phyloP scores from a whole-genome alignment of 1,284 basidiomycete species.

The Leccinum pachyderme region DNA sequence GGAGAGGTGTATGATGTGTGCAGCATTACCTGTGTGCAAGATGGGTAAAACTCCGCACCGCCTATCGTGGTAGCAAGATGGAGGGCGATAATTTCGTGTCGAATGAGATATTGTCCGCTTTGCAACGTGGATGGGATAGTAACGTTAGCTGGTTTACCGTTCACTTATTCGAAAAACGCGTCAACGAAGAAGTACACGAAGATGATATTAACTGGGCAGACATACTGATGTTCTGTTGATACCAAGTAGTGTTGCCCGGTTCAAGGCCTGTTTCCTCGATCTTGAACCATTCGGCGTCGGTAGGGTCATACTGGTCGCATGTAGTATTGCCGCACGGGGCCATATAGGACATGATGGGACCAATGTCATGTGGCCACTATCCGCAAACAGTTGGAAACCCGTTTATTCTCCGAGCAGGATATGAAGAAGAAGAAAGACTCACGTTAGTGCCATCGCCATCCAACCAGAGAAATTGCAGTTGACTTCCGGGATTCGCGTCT shows the following conservation, averaged over 20 bases:
- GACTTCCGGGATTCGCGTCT: slow-evolving; percentile 62
- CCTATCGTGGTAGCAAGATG: slow-evolving; percentile 43
- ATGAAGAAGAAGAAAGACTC: slow-evolving; percentile 24
- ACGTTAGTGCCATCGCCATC: slow-evolving; percentile 50
- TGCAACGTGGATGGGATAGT: slow-evolving; percentile 43
- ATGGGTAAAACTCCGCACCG: slow-evolving; percentile 55
- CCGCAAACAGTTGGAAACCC: neutral
- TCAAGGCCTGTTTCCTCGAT: slow-evolving; percentile 46
- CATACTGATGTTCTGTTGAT: slow-evolving; percentile 35
- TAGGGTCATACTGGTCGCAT: slow-evolving; percentile 60
- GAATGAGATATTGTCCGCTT: slow-evolving; percentile 50
- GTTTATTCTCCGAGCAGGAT: neutral
- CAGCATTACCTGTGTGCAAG: slow-evolving; percentile 45
- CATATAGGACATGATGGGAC: slow-evolving; percentile 73
- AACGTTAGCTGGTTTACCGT: slow-evolving; percentile 33
- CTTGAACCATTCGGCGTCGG: slow-evolving; percentile 71
- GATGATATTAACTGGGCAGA: neutral
- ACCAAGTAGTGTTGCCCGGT: slow-evolving; percentile 34
- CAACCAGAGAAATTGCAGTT: slow-evolving; percentile 57
- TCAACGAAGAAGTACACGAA: neutral
- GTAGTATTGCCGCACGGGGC: slow-evolving; percentile 54
- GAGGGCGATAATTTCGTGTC: slow-evolving; percentile 52
- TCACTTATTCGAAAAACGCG: slow-evolving; percentile 18
- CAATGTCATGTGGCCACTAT: slow-evolving; percentile 72
- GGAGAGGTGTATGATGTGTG: too few species aligned